These are phyloP conservation scores for Candolleomyces eurysporus DNA, from an alignment of 768 basidiomycete species.

Conservation along the genomic window DNA sequence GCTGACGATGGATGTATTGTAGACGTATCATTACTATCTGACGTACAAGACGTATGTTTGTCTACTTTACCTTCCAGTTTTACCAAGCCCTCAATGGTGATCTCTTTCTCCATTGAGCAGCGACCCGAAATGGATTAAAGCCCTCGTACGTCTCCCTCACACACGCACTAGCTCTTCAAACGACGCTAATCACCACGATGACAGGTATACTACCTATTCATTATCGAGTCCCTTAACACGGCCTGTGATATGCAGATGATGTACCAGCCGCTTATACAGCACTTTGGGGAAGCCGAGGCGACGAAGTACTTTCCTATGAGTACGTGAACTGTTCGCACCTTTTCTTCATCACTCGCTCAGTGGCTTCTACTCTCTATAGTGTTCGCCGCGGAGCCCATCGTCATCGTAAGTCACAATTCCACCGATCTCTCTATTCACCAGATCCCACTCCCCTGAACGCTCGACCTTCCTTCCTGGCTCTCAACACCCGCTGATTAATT, in stretches of 20 bases:
- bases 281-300: conserved; percentile 28
- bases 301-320: conserved; percentile 24
- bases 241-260: conserved; percentile 43
- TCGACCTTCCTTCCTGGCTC: too few relatives aligned
- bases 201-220: conserved; percentile 42
- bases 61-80: background rate
- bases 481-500: too few relatives aligned
- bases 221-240: conserved; percentile 43
- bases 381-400: conserved; percentile 31
- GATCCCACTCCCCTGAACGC: background rate
- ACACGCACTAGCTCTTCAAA: background rate
- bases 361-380: conserved; percentile 16
- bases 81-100: background rate
- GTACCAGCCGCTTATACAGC: conserved; percentile 43
- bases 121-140: conserved; percentile 41
- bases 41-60: conserved; percentile 35
- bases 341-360: background rate
- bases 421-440: background rate
- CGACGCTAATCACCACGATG: too few relatives aligned
- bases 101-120: conserved; percentile 19
- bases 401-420: conserved; percentile 24
- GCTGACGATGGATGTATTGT: background rate
- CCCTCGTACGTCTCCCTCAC: conserved; percentile 20
- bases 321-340: conserved; percentile 11
- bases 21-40: conserved; percentile 38